A percentile compares a stretch with the other conserved stretches of the same genome.
Conservation (phyloP, 2,329 filamentous ascomycete genomes). For the Pyrenochaeta sp. region DNA sequence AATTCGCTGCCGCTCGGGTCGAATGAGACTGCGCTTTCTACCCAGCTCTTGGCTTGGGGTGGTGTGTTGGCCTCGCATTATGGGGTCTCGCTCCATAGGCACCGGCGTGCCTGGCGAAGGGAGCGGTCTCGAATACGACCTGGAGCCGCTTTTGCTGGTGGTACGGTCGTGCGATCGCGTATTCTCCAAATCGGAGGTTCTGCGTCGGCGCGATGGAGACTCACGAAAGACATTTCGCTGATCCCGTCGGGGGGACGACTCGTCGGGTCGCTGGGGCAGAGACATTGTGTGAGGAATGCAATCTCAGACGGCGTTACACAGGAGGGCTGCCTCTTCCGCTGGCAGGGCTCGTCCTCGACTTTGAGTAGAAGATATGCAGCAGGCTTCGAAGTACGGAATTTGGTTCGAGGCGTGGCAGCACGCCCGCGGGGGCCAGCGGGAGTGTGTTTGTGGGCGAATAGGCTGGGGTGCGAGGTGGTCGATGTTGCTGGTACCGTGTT, state of each 20-base stretch:
- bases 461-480: constrained; percentile 3
- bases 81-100: constrained; percentile 61
- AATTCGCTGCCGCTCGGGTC: constrained; percentile 86
- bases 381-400: not conserved
- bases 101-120: constrained; percentile 56
- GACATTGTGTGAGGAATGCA: constrained; percentile 52
- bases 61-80: constrained; percentile 53
- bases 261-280: constrained; percentile 69
- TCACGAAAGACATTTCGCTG: constrained; percentile 67
- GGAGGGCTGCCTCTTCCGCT: constrained; percentile 2
- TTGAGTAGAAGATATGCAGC: constrained; percentile 18
- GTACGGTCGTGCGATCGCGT: constrained; percentile 59
- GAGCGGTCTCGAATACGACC: constrained; percentile 51
- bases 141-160: constrained; percentile 51
- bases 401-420: constrained; percentile 6
- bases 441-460: constrained; percentile 1
- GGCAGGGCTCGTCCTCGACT: constrained; percentile 1
- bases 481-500: constrained; percentile 18
- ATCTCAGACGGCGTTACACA: constrained; percentile 27
- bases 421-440: not conserved
- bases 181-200: constrained; percentile 72
- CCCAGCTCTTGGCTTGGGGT: constrained; percentile 58
- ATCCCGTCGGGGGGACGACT: constrained; percentile 64
- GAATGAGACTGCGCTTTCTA: constrained; percentile 87
- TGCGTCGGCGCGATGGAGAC: constrained; percentile 65